Base-by-base conservation (phyloP, 1,284 basidiomycete species). In the Vanrija sp. region DNA sequence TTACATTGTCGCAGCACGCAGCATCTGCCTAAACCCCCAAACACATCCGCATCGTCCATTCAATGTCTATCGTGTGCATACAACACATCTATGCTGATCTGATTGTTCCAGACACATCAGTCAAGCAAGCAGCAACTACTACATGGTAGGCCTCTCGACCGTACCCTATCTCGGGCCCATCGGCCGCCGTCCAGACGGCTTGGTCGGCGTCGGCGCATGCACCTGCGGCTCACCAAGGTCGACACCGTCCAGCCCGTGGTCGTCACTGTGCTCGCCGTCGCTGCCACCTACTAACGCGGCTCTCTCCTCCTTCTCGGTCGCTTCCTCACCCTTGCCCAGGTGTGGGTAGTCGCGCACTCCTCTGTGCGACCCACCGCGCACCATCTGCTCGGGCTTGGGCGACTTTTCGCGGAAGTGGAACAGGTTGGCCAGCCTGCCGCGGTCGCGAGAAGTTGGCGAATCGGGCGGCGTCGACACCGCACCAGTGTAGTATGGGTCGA, bases 341-440 rank as follows among this genome's bases (percentile, higher is more conserved):
- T 69, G 66, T n/a, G 71, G 71, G 51, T 71, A 71, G 54, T 73
- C 69, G 42, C 57, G 58, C 29, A 57, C 61, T 1, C 65, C 66
- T 4, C 68, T 54, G 57, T 62, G 58, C 3, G 59, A 19, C 2
- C 67, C 65, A 8, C 69, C 66, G 7, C 67, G 62, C 15, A 49
- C 43, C 42, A 46, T 28, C 25, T 52, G 34, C 34, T 34, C 34
- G 12, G 34, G 34, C 34, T 34, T 34, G 34, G 34, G 34, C 34
- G 34, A 34, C 34, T 34, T 34, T 15, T 34, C 34, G 34, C 34
- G 51, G 39, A 57, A 57, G 39, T 57, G 49, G 34, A 57, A 57
- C 51, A 57, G 38, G 46, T 49, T 57, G 29, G 50, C 46, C 15
- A 57, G 38, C 38, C 25, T 44, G 29, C 48, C 34, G 19, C 42